Conservation (phyloP, 2,329 filamentous ascomycete genomes). For the Fusarium devonianum region DNA sequence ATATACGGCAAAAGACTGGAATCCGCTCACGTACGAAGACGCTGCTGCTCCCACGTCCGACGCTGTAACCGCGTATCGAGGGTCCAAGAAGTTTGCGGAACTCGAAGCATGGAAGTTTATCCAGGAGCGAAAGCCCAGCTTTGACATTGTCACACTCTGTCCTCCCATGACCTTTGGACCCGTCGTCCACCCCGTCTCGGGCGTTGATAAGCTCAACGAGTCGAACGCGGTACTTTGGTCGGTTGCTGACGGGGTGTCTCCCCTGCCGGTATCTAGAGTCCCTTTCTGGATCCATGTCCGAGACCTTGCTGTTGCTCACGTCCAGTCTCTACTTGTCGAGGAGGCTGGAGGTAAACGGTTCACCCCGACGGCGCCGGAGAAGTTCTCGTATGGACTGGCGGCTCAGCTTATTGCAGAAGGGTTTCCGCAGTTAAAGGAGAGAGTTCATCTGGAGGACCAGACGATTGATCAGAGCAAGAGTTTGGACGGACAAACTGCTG, state of each 20-base stretch:
- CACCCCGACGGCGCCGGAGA: slow-evolving; percentile 50
- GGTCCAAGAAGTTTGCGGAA: slow-evolving; percentile 48
- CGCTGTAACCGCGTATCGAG: slow-evolving; percentile 50
- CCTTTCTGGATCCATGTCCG: slow-evolving; percentile 57
- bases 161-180: slow-evolving; percentile 57
- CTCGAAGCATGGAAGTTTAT: slow-evolving; percentile 47
- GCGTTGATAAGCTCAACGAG: slow-evolving; percentile 49
- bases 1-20: slow-evolving; percentile 65
- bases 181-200: slow-evolving; percentile 49
- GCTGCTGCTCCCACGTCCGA: slow-evolving; percentile 49
- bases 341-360: slow-evolving; percentile 51
- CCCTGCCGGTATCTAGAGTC: slow-evolving; percentile 49
- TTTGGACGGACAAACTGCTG: slow-evolving; percentile 52
- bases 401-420: slow-evolving; percentile 51
- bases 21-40: slow-evolving; percentile 61
- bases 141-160: slow-evolving; percentile 55
- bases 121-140: slow-evolving; percentile 45
- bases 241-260: slow-evolving; percentile 44
- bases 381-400: slow-evolving; percentile 55
- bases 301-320: slow-evolving; percentile 54
- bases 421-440: slow-evolving; percentile 48
- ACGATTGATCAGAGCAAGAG: slow-evolving; percentile 49
- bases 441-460: slow-evolving; percentile 46
- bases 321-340: slow-evolving; percentile 49
- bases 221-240: slow-evolving; percentile 53